Evolutionary conservation across 2,329 filamentous ascomycete species (phyloP).

Genomic region (Aureobasidium vineae): DNA sequence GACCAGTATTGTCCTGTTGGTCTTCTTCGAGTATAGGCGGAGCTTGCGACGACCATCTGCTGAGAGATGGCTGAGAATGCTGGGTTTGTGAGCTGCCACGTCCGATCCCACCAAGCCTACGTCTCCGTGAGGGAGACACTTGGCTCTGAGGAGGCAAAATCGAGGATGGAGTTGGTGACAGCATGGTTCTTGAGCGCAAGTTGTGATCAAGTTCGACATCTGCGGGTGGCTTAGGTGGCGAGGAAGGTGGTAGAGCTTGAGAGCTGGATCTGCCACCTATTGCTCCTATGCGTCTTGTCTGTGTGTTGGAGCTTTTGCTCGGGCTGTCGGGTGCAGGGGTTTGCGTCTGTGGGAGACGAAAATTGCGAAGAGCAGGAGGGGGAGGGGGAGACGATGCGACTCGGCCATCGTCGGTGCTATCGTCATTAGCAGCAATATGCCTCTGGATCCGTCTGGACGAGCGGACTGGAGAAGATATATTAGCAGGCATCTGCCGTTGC

Average conservation of each 20-base stretch:
- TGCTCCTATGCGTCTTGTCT: slow-evolving; percentile 8
- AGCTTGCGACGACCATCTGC: slow-evolving; percentile 19
- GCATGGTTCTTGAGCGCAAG: background rate
- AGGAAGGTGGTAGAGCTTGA: background rate
- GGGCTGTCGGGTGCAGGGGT: slow-evolving; percentile 3
- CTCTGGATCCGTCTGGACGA: background rate
- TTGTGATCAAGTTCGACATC: background rate
- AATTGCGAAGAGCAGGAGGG: background rate
- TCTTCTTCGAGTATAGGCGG: slow-evolving; percentile 5
- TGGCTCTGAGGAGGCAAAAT: slow-evolving; percentile 16
- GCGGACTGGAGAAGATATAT: slow-evolving; percentile 18
- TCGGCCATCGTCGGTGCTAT: slow-evolving; percentile 13
- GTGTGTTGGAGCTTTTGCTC: slow-evolving; percentile 10
- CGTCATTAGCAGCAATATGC: background rate
- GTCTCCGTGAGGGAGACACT: background rate
- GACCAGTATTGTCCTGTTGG: background rate
- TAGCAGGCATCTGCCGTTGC: slow-evolving; percentile 14
- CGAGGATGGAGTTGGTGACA: slow-evolving; percentile 12
- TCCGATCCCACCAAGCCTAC: slow-evolving; percentile 16
- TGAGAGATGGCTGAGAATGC: slow-evolving; percentile 6
- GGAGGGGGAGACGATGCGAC: slow-evolving; percentile 15
- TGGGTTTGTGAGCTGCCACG: slow-evolving; percentile 23
- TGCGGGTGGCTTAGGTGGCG: background rate
- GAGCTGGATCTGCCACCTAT: slow-evolving; percentile 21
- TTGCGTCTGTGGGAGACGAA: background rate